Evolutionary conservation across 805 yeast species (phyloP).

Genomic region (Saccharomycopsis schoenii): DNA sequence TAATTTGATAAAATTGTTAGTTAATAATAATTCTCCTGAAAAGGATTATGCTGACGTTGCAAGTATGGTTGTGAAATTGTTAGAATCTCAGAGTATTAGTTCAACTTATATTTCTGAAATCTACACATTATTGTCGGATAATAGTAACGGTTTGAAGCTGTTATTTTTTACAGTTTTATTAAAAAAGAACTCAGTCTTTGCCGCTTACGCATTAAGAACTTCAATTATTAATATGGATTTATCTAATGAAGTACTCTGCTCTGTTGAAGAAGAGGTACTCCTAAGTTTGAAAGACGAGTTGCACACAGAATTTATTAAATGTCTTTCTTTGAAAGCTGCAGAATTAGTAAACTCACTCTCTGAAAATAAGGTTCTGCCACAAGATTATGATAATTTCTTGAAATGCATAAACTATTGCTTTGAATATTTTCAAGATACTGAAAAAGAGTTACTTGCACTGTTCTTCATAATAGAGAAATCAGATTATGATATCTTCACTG

Average conservation of each 20-base stretch:
- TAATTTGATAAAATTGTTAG: neutral
- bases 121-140: neutral
- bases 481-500: slow-evolving; percentile 8
- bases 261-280: neutral
- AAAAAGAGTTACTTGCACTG: neutral
- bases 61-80: neutral
- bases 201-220: neutral
- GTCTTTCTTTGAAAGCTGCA: neutral
- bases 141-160: neutral
- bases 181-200: neutral
- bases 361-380: neutral
- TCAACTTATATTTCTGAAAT: neutral
- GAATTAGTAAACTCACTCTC: neutral
- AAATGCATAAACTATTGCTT: slow-evolving; percentile 3
- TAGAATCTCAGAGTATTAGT: neutral
- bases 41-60: neutral
- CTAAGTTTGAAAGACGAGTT: neutral
- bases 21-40: neutral
- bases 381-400: neutral
- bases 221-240: neutral
- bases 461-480: neutral
- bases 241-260: neutral
- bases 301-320: neutral
- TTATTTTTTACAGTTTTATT: neutral
- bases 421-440: neutral